Evolutionary conservation across 169 alveolate genomes (phyloP), one percentile per base, ranked within the genome.

Genomic region (Plasmodium vivax): DNA sequence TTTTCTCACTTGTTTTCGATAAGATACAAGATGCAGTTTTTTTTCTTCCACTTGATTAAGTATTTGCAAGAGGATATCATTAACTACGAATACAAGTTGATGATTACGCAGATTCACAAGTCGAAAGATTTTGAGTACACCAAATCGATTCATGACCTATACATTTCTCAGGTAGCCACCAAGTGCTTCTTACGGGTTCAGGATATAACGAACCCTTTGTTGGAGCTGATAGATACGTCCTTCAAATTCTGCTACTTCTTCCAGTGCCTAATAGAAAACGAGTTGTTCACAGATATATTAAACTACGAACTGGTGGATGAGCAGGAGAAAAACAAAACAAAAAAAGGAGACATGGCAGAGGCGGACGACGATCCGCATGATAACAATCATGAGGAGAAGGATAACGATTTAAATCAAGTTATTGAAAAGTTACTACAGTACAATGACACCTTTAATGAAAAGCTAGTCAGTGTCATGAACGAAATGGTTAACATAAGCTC

Each of bases 81-180:
- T 34, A 92, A 92, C 72, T 43, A 92, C 58, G 95, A 92, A 72
- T 92, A 92, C 84, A 92, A 45, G 58, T 62, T 82, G 58, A 92
- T 92, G 95, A 82, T 43, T 82, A 81, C 85, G 4, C 95, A 92
- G 54, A 82, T 92, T 45, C 95, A 92, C 79, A 92, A 92, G 82
- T 92, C 95, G 12, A 81, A 92, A 83, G 95, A 92, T 92, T 92
- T 92, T 92, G 95, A 92, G 77, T 92, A 92, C 58, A 92, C 95
- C 27, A 92, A 92, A 43, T 92, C 95, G 23, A 75, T 92, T 36
- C 95, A 92, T 82, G 95, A 92, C 74, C 82, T 92, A 38, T 92
- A 82, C 51, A 82, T 92, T 92, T 81, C 95, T 54, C 95, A 92
- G 83, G 75, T 92, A 38, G 95, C 95, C 38, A 92, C 95, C 8